Percentiles rank a stretch among this genome's conserved stretches.
Evolutionary conservation across 257 asterid genomes (phyloP).

Genomic region (Capsicum rhomboideum): DNA sequence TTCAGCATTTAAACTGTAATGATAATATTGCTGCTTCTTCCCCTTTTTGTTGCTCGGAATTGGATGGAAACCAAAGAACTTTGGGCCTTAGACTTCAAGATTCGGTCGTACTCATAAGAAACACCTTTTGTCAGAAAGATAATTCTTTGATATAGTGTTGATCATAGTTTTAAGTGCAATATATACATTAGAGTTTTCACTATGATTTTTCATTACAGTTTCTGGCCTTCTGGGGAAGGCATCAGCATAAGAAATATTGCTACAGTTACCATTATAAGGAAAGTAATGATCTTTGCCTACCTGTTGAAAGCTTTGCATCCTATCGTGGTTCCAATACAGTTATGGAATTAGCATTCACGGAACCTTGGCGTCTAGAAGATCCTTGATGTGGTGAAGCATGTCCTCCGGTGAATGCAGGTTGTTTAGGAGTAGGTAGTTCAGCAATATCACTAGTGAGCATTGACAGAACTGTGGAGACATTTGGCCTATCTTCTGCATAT

Average conservation of each 20-base stretch:
- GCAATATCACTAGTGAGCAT: conserved; percentile 26
- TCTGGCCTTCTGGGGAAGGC: background rate
- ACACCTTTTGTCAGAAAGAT: background rate
- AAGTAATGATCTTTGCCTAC: background rate
- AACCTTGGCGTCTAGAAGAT: conserved; percentile 19
- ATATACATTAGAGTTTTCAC: background rate
- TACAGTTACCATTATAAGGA: background rate
- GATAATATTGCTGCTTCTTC: background rate
- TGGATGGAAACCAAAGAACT: background rate
- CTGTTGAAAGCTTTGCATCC: background rate
- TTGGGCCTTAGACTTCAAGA: background rate
- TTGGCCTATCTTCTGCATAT: conserved; percentile 46
- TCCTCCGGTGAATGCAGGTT: conserved; percentile 21
- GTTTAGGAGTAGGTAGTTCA: conserved; percentile 24
- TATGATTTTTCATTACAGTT: background rate
- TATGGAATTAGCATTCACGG: conserved; percentile 25
- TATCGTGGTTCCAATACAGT: conserved; percentile 38
- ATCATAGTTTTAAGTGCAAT: background rate
- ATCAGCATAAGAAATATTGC: background rate
- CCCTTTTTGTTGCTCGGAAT: background rate
- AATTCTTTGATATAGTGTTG: background rate
- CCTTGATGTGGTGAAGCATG: conserved; percentile 14
- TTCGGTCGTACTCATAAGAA: background rate
- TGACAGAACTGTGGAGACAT: conserved; percentile 31
- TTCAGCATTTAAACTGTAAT: background rate